Base-by-base conservation (phyloP, 1,284 basidiomycete species). In the Golubevia pallescens region DNA sequence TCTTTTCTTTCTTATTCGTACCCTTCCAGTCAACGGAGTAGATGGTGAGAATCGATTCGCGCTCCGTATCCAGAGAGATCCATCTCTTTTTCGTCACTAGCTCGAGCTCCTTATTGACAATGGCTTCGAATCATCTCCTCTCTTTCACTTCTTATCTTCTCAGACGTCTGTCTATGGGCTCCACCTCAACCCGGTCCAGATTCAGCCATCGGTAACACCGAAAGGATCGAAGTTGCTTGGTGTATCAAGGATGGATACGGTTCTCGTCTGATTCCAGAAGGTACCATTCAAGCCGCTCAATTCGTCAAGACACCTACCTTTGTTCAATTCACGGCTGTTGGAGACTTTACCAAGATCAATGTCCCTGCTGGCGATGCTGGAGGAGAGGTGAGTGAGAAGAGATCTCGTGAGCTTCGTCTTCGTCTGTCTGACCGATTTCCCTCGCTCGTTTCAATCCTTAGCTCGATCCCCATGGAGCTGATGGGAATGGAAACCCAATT, bases 311-410 rank as follows among this genome's bases (percentile, higher is more conserved):
- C 62, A 3, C 8, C 8, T 16, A 63, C 42, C 56, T 68, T 42
- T 21, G 65, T 68, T 23, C 67, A 68, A 62, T 52, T 69, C 57
- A 71, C 70, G 4, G 70, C 68, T 48, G 59, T 61, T n/a, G 86
- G 85, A 48, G 80, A 86, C 74, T 83, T 86, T 20, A 86, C 83
- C 68, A 85, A 81, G 74, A 76, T 86, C 55, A 76, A 80, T 70
- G 72, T 86, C 62, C 48, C 56, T 2, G 63, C 58, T 1, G 76
- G 75, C 28, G 86, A 86, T 69, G 69, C 73, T 23, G 86, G 86
- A 21, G 86, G 86, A 60, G 86, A 86, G 80, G 74, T 82, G 57
- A n/a, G n/a, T n/a, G n/a, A n/a, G n/a, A n/a, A n/a, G n/a, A n/a
- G n/a, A n/a, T n/a, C n/a, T n/a, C n/a, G n/a, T n/a, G n/a, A n/a